Evolutionary conservation across 2,329 filamentous ascomycete genomes (phyloP).

Genomic region (Eutypella sp.): DNA sequence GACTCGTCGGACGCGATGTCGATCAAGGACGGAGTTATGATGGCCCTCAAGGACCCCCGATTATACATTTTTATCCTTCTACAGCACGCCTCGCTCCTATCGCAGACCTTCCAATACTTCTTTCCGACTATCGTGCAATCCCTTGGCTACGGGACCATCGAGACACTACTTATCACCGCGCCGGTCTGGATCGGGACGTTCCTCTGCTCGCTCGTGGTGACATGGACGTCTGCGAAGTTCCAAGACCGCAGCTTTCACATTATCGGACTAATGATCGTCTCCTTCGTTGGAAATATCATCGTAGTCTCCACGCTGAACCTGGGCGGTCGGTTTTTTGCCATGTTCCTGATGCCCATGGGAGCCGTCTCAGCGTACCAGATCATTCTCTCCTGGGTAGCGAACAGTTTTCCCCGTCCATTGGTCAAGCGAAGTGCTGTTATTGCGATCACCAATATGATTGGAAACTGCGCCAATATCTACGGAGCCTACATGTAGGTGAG

Average conservation of each 20-base stretch:
- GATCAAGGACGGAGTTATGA: slow-evolving; percentile 40
- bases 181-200: slow-evolving; percentile 53
- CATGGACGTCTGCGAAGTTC: slow-evolving; percentile 48
- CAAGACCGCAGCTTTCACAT: slow-evolving; percentile 55
- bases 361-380: slow-evolving; percentile 47
- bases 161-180: slow-evolving; percentile 52
- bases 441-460: slow-evolving; percentile 62
- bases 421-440: slow-evolving; percentile 63
- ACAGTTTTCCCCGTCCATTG: slow-evolving; percentile 65
- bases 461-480: slow-evolving; percentile 51
- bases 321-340: slow-evolving; percentile 54
- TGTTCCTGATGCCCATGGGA: slow-evolving; percentile 57
- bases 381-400: slow-evolving; percentile 64
- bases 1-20: slow-evolving; percentile 34
- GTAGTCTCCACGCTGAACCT: slow-evolving; percentile 45
- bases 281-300: slow-evolving; percentile 50
- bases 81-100: slow-evolving; percentile 46
- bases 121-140: slow-evolving; percentile 61
- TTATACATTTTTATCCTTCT: slow-evolving; percentile 50
- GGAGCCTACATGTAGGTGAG: slow-evolving; percentile 42
- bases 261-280: slow-evolving; percentile 45
- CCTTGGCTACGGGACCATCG: slow-evolving; percentile 50
- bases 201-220: slow-evolving; percentile 47
- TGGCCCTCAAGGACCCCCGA: slow-evolving; percentile 44
- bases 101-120: slow-evolving; percentile 59